Evolutionary conservation across 345 rosid species (phyloP), one percentile per base, ranked within the genome.

Genomic region (Pseudoturritis turrita): DNA sequence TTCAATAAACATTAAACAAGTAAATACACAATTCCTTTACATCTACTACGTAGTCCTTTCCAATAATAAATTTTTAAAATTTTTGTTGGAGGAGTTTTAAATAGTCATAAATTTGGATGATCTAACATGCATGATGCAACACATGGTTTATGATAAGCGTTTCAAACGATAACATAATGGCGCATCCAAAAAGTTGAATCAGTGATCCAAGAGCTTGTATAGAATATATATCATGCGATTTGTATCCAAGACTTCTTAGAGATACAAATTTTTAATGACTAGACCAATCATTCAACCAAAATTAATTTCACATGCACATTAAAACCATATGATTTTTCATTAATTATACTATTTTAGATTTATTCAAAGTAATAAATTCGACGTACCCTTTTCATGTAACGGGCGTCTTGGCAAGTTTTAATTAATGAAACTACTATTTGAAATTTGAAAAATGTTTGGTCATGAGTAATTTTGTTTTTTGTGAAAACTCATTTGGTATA

Each of bases 351-450:
- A 51, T 12, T 19, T 3, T 19, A 14, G 7, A 10, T 35, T 23
- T 57, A n/a, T 45, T 22, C 3, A 17, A 59, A 14, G 37, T 15
- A 37, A 17, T 51, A 25, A 40, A 26, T 53, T 33, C 26, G 15
- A 43, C 15, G 55, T 45, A 62, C 13, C 13, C 10, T 41, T n/a
- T 53, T 31, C 36, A 43, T 63, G 70, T 63, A 70, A 72, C 56
- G 70, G 37, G 70, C 2, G 31, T 31, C 76, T 31, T 72, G 63
- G 11, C 33, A 50, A 18, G 21, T 39, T 60, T 71, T 51, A 40
- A 52, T 71, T 51, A 40, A 52, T 62, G 62, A 31, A 62, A 51
- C 75, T 13, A 5, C 3, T 18, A 28, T 29, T 41, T 28, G 9
- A 62, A 6, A 1, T 39, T 71, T 31, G 49, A 33, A 71, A 60